Percentiles rank a stretch among this genome's conserved stretches.
Conservation (phyloP, 2,329 filamentous ascomycete species). For the Elsinoe perseae region DNA sequence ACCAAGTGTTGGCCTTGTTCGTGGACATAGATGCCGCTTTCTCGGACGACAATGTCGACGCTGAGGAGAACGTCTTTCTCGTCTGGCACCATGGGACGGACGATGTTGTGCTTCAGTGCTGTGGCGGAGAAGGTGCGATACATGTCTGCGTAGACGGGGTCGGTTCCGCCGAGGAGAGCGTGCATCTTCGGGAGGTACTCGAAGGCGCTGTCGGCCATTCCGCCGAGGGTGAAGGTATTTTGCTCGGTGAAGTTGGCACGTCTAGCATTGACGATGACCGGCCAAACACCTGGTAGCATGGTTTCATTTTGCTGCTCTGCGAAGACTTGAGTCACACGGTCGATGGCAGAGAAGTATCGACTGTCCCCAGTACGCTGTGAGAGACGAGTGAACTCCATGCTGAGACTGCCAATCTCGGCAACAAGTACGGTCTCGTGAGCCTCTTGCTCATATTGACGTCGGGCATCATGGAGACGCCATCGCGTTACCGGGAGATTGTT, state of each 20-base stretch:
- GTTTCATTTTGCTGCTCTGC: slow-evolving; percentile 37
- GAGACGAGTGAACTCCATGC: slow-evolving; percentile 42
- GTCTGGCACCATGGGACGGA: slow-evolving; percentile 42
- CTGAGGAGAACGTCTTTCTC: slow-evolving; percentile 41
- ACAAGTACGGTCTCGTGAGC: slow-evolving; percentile 37
- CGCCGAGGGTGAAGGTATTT: slow-evolving; percentile 31
- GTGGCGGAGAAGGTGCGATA: slow-evolving; percentile 47
- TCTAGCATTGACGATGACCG: slow-evolving; percentile 37
- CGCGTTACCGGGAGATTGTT: slow-evolving; percentile 40
- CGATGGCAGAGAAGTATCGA: slow-evolving; percentile 41
- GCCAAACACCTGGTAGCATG: slow-evolving; percentile 42
- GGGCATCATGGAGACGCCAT: slow-evolving; percentile 36
- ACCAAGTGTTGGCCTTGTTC: slow-evolving; percentile 51
- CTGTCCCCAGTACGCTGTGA: slow-evolving; percentile 39
- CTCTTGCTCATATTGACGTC: slow-evolving; percentile 32
- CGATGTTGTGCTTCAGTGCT: slow-evolving; percentile 40
- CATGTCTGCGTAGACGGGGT: slow-evolving; percentile 42
- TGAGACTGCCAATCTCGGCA: slow-evolving; percentile 42
- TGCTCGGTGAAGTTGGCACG: slow-evolving; percentile 36
- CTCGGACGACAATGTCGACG: slow-evolving; percentile 35
- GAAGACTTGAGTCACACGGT: slow-evolving; percentile 36
- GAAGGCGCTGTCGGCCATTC: slow-evolving; percentile 33
- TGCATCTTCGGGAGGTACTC: slow-evolving; percentile 43
- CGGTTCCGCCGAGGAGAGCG: slow-evolving; percentile 39
- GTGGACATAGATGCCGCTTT: slow-evolving; percentile 28